A percentile compares a stretch with the other conserved stretches of the same genome.
Conservation (phyloP, 768 basidiomycete genomes). For the Agaricus blazei region DNA sequence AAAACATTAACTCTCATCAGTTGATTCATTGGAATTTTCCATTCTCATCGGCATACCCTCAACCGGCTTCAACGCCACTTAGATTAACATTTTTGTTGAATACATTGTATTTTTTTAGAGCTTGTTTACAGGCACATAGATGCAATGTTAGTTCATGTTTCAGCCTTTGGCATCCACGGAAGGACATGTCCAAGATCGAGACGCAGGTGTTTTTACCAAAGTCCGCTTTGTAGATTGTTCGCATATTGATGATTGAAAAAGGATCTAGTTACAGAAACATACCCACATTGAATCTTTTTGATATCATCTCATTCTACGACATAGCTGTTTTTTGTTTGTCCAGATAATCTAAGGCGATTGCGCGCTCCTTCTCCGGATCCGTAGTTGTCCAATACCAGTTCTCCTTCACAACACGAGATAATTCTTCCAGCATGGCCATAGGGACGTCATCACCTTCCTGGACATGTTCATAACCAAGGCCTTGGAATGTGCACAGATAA, state of each 20-base stretch:
- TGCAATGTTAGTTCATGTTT: not conserved
- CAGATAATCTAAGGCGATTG: conserved; percentile 18
- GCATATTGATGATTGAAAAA: no score
- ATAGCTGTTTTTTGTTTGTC: not conserved
- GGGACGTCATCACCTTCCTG: conserved; percentile 21
- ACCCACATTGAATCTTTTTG: no score
- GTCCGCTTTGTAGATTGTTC: no score
- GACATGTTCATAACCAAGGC: conserved; percentile 22
- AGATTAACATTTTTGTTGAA: not conserved
- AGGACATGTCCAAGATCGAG: no score
- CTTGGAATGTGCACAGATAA: conserved; percentile 10
- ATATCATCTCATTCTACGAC: not conserved
- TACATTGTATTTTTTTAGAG: no score
- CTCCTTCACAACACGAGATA: conserved; percentile 15
- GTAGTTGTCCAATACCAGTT: conserved; percentile 22
- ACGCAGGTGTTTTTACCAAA: no score
- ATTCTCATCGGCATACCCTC: not conserved
- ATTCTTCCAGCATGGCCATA: conserved; percentile 14
- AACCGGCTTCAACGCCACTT: not conserved
- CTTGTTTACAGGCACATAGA: not conserved
- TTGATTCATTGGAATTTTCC: not conserved
- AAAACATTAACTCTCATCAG: not conserved
- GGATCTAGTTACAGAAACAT: no score
- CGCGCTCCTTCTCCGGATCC: conserved; percentile 20
- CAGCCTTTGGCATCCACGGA: no score